Conservation (phyloP, 352 stramenopile genomes). For the Plasmopara halstedii region DNA sequence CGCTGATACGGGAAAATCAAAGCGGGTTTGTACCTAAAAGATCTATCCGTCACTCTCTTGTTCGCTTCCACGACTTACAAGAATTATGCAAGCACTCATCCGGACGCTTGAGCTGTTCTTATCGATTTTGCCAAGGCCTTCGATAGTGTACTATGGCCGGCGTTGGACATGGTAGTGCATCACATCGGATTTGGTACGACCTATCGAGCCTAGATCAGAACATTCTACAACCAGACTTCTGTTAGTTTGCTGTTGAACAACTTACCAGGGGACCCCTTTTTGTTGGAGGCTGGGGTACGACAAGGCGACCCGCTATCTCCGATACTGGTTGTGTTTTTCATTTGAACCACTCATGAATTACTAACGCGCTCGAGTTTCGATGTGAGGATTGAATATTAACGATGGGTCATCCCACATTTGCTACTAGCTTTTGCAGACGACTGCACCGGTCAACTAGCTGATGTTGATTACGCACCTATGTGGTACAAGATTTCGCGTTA, state of each 20-base stretch:
- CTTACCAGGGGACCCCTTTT: not conserved
- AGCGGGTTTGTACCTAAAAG: conserved; percentile 4
- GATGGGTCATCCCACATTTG: too few species aligned
- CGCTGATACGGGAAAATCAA: conserved; percentile 6
- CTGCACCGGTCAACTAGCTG: too few species aligned
- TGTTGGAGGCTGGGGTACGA: not conserved
- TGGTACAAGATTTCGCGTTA: conserved; percentile 4
- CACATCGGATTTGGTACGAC: too few species aligned
- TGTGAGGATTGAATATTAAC: not conserved
- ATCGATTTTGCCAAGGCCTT: conserved; percentile 9
- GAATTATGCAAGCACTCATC: not conserved
- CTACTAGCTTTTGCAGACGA: too few species aligned
- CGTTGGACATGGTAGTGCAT: too few species aligned
- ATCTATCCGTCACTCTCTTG: not conserved
- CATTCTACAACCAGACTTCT: conserved; percentile 5
- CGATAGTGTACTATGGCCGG: not conserved
- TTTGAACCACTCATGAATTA: conserved; percentile 8
- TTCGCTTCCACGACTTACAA: conserved; percentile 4
- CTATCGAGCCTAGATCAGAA: conserved; percentile 7
- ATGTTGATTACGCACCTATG: not conserved
- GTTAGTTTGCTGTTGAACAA: conserved; percentile 13
- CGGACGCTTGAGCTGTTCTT: not conserved
- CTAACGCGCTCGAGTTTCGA: not conserved
- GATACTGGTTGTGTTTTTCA: conserved; percentile 8
- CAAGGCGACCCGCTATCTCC: conserved; percentile 14